These are phyloP conservation scores for Antitrichia curtipendula DNA, from an alignment of 225 moss, liverwort and hornwort species.

Conservation along the genomic window DNA sequence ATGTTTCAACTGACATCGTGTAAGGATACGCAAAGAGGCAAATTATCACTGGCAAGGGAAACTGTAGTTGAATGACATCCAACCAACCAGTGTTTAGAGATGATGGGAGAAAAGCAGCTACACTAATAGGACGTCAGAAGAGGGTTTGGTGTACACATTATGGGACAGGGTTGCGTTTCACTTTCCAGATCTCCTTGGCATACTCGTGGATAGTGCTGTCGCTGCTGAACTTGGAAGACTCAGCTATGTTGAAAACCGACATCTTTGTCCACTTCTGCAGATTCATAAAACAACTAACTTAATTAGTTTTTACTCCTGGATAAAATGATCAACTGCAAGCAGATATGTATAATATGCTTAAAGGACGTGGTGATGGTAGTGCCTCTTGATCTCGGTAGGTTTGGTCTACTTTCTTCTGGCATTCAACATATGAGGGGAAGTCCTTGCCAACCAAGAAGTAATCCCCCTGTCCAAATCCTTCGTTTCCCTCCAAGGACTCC, in stretches of 20 bases:
- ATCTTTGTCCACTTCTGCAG: slow-evolving; percentile 77
- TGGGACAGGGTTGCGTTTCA: slow-evolving; percentile 45
- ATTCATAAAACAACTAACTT: not conserved
- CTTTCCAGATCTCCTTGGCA: slow-evolving; percentile 75
- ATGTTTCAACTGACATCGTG: not conserved
- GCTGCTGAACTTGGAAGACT: slow-evolving; percentile 73
- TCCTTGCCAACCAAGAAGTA: slow-evolving; percentile 90
- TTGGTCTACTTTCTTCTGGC: slow-evolving; percentile 71
- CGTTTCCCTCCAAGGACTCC: slow-evolving; percentile 65
- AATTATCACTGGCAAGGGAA: not conserved
- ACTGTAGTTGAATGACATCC: not conserved
- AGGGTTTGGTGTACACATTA: not conserved
- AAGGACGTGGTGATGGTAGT: not conserved
- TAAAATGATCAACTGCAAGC: not conserved
- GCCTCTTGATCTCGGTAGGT: slow-evolving; percentile 72
- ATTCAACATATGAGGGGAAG: slow-evolving; percentile 69
- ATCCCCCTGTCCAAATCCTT: slow-evolving; percentile 69
- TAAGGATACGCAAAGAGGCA: not conserved
- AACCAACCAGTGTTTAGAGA: not conserved
- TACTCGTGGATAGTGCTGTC: slow-evolving; percentile 93
- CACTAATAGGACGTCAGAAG: not conserved
- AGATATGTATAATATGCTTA: not conserved
- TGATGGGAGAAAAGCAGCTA: not conserved
- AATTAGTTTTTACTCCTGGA: not conserved
- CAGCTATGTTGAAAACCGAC: slow-evolving; percentile 80